Evolutionary conservation across 2,329 filamentous ascomycete species (phyloP), one percentile per base, ranked within the genome.

Genomic region (Fusarium sp.): DNA sequence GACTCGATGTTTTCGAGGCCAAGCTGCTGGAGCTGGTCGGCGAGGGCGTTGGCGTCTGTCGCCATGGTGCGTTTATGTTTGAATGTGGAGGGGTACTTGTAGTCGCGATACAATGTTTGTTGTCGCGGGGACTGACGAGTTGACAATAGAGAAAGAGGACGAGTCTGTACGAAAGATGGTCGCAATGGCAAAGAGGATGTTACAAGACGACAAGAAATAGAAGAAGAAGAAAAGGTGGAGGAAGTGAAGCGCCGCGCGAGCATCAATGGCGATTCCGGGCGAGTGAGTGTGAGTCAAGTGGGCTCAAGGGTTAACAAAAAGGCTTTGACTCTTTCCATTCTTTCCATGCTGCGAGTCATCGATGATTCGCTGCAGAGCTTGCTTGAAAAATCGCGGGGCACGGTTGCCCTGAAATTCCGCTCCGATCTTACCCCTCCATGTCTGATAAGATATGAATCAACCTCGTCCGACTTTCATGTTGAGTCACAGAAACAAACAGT

Each of bases 221-320:
- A 64, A 73, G 67, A 76, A 72, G 68, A 70, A 64, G 66, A 71
- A 67, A 69, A 60, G 32, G 64, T 64, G 56, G 73, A 75, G 64
- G 71, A 60, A 70, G 70, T 57, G 61, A 75, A 67, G 55, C 75
- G 73, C 70, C 73, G 75, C 61, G 75, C 68, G 68, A 77, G 73
- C 75, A 77, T 77, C 72, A 63, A 69, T 73, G 57, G 64, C 65
- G 66, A 71, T 64, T 75, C 66, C 30, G 30, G 10, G 20, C 20
- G 62, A 46, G 60, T 74, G 75, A 42, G 50, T 74, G 73, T 77
- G 75, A 76, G 70, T 77, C 75, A 77, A 75, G 73, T 76, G 75
- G 75, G 75, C 73, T 74, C 65, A 46, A 70, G 70, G 61, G 58
- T 67, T 63, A 67, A 67, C 62, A 72, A 73, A 76, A 76, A 69